Percentiles rank a stretch among this genome's conserved stretches.
phyloP scores from a whole-genome alignment of 345 rosid genomes.

The Xanthoceras sorbifolium region DNA sequence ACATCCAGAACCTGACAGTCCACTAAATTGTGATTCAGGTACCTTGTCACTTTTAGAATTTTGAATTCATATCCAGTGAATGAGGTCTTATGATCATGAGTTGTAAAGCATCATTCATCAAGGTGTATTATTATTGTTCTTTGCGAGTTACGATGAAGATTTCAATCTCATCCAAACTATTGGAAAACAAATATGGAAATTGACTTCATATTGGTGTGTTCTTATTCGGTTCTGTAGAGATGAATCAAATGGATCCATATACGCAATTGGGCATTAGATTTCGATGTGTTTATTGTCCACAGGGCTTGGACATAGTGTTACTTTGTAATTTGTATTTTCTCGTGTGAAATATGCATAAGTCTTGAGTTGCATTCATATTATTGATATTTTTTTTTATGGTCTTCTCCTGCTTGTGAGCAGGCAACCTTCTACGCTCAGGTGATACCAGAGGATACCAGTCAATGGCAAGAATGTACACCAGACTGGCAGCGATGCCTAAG shows the following conservation, averaged over 20 bases:
- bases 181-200: neutral
- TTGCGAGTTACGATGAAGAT: neutral
- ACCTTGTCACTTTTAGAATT: slow-evolving; percentile 3
- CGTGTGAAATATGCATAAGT: neutral
- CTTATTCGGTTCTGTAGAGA: neutral
- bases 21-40: slow-evolving; percentile 98
- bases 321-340: neutral
- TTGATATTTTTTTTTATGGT: neutral
- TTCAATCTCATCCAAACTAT: neutral
- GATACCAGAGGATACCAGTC: slow-evolving; percentile 92
- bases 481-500: slow-evolving; percentile 90
- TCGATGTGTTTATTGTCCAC: neutral
- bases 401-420: slow-evolving; percentile 33
- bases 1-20: slow-evolving; percentile 96
- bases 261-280: neutral
- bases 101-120: neutral
- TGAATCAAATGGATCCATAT: neutral
- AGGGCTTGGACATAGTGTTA: neutral
- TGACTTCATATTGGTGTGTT: neutral
- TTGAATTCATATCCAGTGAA: neutral
- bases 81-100: neutral
- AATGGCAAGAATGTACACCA: slow-evolving; percentile 95
- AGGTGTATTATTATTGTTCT: neutral
- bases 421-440: slow-evolving; percentile 90
- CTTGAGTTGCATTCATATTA: neutral